phyloP scores from a whole-genome alignment of 306 rosid species.

The Ziziphus jujuba region DNA sequence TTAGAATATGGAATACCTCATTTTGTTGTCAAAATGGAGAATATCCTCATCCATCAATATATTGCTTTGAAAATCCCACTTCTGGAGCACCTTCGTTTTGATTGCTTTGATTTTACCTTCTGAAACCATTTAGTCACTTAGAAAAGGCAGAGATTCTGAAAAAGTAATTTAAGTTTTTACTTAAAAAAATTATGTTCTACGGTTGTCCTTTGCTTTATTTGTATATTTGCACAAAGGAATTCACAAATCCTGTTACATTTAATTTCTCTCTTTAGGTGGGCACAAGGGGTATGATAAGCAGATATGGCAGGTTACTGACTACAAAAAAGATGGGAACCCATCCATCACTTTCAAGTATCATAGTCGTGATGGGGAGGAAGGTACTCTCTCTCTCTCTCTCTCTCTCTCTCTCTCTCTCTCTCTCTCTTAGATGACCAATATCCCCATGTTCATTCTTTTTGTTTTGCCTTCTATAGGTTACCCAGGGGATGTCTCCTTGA shows the following conservation, averaged over 20 bases:
- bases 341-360: constrained; percentile 75
- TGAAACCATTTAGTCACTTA: too few species aligned
- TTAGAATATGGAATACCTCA: background rate
- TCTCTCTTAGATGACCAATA: background rate
- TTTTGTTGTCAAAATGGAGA: too few species aligned
- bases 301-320: constrained; percentile 77
- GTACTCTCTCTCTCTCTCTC: constrained; percentile 32
- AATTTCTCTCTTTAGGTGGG: constrained; percentile 59
- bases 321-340: constrained; percentile 60
- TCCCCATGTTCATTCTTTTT: constrained; percentile 12
- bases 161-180: too few species aligned
- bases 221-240: background rate
- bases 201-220: constrained; percentile 6
- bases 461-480: constrained; percentile 45
- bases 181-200: background rate
- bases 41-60: background rate
- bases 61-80: background rate
- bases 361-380: constrained; percentile 89
- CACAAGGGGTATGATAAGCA: constrained; percentile 78
- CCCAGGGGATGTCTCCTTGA: constrained; percentile 72
- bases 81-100: too few species aligned
- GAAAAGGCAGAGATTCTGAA: too few species aligned
- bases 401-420: constrained; percentile 4
- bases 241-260: background rate
- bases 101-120: too few species aligned